Evolutionary conservation across 1,284 basidiomycete species (phyloP), one percentile per base, ranked within the genome.

Genomic region (Cryptococcus floricola): DNA sequence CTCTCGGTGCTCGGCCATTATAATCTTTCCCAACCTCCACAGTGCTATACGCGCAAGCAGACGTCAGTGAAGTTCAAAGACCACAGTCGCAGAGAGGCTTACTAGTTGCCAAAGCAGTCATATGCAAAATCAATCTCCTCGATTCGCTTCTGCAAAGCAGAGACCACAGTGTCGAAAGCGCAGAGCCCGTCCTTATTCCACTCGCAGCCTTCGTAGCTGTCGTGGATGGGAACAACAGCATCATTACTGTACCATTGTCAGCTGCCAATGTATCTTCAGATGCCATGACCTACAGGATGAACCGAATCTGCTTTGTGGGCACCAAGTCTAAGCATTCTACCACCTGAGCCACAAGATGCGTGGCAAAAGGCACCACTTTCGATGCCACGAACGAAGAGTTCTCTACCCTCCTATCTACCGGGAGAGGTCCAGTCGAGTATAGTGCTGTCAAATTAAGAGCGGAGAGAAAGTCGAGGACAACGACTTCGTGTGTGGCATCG

Each of bases 181-280:
- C 92, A 97, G 72, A 94, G 82, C 12, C 91, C 91, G 58, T 93
- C 84, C 44, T 81, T 78, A 63, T 83, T 73, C 0, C 63, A 70
- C 31, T 86, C 83, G 64, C 90, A 93, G 1, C 87, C 88, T 23
- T 80, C 78, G 66, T 75, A 75, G 2, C 90, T 81, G 34, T 86
- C 83, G 2, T 85, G 86, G 42, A 94, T 81, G 1, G 93, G 91
- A 1, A 85, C 81, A 1, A 93, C 88, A 4, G 88, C 92, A 69
- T 96, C 92, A 77, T 95, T 95, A 74, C 91, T 82, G 68, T 39
- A 5, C 28, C 25, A 19, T 25, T 34, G 31, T 34, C 31, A 34
- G 31, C 31, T 34, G 6, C 31, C 6, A 6, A 34, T 6, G 31
- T 34, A 34, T 34, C 16, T 18, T 23, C 2, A 18, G 28, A 23